Percentiles rank a stretch among this genome's conserved stretches.
Evolutionary conservation across 805 yeast species (phyloP).

Genomic region (Cephaloascus fragrans): DNA sequence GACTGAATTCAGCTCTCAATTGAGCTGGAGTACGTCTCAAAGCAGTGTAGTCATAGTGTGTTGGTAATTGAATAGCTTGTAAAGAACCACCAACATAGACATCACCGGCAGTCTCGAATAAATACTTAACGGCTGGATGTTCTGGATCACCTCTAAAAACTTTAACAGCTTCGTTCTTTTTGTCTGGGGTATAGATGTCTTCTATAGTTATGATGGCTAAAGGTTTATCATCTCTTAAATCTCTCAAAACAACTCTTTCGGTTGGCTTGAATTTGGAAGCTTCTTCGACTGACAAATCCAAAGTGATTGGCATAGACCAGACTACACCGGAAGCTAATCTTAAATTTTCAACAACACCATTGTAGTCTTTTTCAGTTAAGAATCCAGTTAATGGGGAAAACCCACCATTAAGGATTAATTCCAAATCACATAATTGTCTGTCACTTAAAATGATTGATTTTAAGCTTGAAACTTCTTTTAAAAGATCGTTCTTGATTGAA

Average conservation of each 20-base stretch:
- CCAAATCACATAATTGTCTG: constrained; percentile 90
- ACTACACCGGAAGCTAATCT: constrained; percentile 68
- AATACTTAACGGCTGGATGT: constrained; percentile 83
- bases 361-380: constrained; percentile 57
- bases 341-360: constrained; percentile 56
- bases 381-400: constrained; percentile 77
- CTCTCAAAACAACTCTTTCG: constrained; percentile 63
- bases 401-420: constrained; percentile 87
- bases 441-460: constrained; percentile 53
- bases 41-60: constrained; percentile 84
- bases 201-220: constrained; percentile 75
- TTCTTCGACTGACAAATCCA: constrained; percentile 53
- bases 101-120: constrained; percentile 68
- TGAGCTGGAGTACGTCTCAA: constrained; percentile 86
- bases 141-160: constrained; percentile 96
- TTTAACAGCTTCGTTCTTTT: constrained; percentile 66
- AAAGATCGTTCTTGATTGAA: constrained; percentile 41
- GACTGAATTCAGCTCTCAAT: constrained; percentile 72
- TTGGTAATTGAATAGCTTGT: constrained; percentile 76
- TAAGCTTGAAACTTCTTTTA: constrained; percentile 46
- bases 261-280: constrained; percentile 39
- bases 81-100: constrained; percentile 81
- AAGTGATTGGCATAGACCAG: constrained; percentile 90
- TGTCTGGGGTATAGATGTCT: constrained; percentile 77
- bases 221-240: constrained; percentile 70